phyloP scores from a whole-genome alignment of 1,284 basidiomycete genomes.

The Thelephora terrestris region DNA sequence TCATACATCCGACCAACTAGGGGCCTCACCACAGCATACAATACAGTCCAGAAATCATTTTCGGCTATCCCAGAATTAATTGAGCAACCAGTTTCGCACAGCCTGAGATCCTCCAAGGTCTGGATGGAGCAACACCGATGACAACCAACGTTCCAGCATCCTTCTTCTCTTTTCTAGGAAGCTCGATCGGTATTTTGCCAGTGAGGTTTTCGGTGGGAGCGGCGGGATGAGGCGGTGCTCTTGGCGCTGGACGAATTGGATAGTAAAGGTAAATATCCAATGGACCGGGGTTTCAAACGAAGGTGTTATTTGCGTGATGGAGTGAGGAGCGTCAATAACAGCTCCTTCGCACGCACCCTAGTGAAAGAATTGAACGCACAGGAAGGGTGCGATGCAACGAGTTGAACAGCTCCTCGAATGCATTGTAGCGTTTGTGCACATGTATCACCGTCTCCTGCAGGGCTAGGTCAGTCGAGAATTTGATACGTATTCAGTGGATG shows the following conservation, averaged over 20 bases:
- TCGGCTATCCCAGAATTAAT: conserved; percentile 19
- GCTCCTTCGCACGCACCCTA: too few relatives aligned
- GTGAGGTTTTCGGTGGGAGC: conserved; percentile 61
- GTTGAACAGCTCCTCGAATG: conserved; percentile 49
- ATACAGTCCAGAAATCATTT: too few relatives aligned
- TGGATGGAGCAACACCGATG: conserved; percentile 57
- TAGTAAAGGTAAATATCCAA: background rate
- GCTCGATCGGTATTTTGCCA: conserved; percentile 54
- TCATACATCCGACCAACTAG: too few relatives aligned
- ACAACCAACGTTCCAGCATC: conserved; percentile 59
- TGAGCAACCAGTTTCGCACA: conserved; percentile 57
- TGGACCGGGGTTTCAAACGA: too few relatives aligned
- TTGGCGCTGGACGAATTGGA: conserved; percentile 24
- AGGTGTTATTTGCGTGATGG: too few relatives aligned
- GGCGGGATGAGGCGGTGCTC: conserved; percentile 43
- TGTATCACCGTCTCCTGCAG: conserved; percentile 51
- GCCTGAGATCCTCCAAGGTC: conserved; percentile 56
- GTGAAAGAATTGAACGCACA: conserved; percentile 23
- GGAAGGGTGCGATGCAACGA: conserved; percentile 44
- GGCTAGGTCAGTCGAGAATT: background rate
- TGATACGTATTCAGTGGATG: background rate
- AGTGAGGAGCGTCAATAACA: too few relatives aligned
- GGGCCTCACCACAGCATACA: too few relatives aligned
- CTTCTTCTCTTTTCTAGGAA: conserved; percentile 65
- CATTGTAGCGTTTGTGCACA: conserved; percentile 60